Evolutionary conservation across 306 rosid genomes (phyloP).

Genomic region (Geum urbanum): DNA sequence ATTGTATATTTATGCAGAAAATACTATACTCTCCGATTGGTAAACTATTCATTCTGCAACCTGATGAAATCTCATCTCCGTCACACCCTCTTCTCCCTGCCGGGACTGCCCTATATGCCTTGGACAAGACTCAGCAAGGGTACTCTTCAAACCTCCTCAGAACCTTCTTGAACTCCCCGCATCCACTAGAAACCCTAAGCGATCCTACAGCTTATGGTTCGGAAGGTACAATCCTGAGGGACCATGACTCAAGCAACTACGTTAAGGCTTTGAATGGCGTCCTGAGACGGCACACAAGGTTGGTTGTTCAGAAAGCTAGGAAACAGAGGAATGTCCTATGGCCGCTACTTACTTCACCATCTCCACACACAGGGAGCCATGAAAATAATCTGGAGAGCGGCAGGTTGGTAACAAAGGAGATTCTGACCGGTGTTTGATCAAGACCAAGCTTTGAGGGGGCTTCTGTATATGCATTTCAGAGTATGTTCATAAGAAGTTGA

Average conservation of each 20-base stretch:
- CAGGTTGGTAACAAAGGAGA: constrained; percentile 44
- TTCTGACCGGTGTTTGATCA: constrained; percentile 44
- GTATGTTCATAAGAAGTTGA: constrained; percentile 5
- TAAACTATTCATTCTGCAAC: constrained; percentile 75
- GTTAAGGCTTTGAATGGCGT: constrained; percentile 64
- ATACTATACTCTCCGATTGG: constrained; percentile 74
- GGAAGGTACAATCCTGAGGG: constrained; percentile 74
- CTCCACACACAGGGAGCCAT: constrained; percentile 63
- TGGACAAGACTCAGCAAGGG: constrained; percentile 51
- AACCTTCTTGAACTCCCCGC: constrained; percentile 71
- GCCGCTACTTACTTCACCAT: constrained; percentile 63
- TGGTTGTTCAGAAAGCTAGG: constrained; percentile 29
- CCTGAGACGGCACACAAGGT: constrained; percentile 44
- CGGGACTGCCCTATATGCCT: constrained; percentile 54
- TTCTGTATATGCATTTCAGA: not conserved
- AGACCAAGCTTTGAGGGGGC: not conserved
- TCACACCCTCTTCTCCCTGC: constrained; percentile 71
- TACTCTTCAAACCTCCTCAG: constrained; percentile 49
- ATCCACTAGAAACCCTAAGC: constrained; percentile 82
- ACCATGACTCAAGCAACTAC: constrained; percentile 87
- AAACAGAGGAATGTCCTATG: constrained; percentile 45
- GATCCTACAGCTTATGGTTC: constrained; percentile 90
- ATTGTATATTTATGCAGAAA: constrained; percentile 43
- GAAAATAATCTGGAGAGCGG: constrained; percentile 40
- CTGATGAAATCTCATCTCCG: constrained; percentile 74